Evolutionary conservation across 2,329 filamentous ascomycete genomes (phyloP), one percentile per base, ranked within the genome.

Genomic region (Colletotrichum spaethianum): DNA sequence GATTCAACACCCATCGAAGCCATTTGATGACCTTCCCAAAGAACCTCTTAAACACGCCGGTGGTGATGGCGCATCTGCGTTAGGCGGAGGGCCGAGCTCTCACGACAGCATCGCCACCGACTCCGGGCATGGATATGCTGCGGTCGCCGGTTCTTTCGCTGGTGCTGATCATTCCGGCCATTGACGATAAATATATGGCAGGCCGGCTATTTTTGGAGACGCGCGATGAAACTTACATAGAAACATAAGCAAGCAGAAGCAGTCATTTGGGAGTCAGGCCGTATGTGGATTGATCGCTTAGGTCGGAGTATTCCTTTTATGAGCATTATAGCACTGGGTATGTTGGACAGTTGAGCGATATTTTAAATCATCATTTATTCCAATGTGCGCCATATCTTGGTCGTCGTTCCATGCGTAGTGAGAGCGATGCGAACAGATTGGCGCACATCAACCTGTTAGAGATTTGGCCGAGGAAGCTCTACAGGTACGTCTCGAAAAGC

Each of bases 401-500:
- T 9, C 33, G 4, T 36, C 33, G 33, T 8, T 11, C 40, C 4
- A 18, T 11, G 16, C 16, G 4, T 18, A 6, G 40, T 11, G 18
- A 18, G 40, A 18, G 40, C 12, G 5, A 18, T 18, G 16, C 18
- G 16, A 42, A 18, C 40, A 42, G 2, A 18, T 18, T 3, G 40
- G 6, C 40, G 40, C 18, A 11, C 33, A 36, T 36, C 33, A 36
- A 36, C 33, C 2, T 9, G 33, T 36, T 8, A 4, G 11, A 36
- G 33, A 2, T 8, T 6, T 42, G 14, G 40, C 40, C 40, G 40
- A 42, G 18, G 6, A 7, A 7, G 14, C 5, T 42, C 20, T 28
- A 50, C 48, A 52, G 14, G 20, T 72, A 72, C 40, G 65, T 69
- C 40, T 77, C 57, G 20, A 79, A 79, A 0, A 78, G 11, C 59